Conservation (phyloP, 2,329 filamentous ascomycete species). For the Ambrosiella cleistominuta region DNA sequence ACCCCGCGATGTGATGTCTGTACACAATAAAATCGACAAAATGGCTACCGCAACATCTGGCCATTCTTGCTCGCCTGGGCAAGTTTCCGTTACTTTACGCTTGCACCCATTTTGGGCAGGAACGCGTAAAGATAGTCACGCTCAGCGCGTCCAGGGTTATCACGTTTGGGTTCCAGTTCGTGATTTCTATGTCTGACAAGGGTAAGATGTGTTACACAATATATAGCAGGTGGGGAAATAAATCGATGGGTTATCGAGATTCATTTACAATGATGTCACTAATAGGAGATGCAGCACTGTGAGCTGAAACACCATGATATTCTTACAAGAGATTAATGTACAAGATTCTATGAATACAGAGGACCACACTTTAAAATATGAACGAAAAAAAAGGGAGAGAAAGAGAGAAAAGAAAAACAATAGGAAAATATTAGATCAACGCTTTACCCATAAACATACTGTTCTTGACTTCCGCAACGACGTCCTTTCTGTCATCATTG, state of each 20-base stretch:
- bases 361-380: neutral
- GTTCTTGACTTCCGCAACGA: conserved; percentile 80
- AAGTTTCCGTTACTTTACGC: too few relatives aligned
- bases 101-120: conserved; percentile 1
- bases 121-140: conserved; percentile 10
- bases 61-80: too few relatives aligned
- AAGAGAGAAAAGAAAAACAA: neutral
- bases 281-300: too few relatives aligned
- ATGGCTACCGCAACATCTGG: too few relatives aligned
- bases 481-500: conserved; percentile 72
- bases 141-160: neutral
- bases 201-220: neutral
- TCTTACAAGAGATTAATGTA: too few relatives aligned
- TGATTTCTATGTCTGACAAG: neutral
- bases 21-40: too few relatives aligned
- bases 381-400: neutral
- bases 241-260: too few relatives aligned
- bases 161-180: neutral
- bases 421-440: conserved; percentile 36
- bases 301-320: too few relatives aligned
- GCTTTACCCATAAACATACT: conserved; percentile 73
- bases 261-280: too few relatives aligned
- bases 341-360: too few relatives aligned
- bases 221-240: too few relatives aligned
- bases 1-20: too few relatives aligned